These are phyloP conservation scores for Exophiala sp. DNA, from an alignment of 2,329 filamentous ascomycete genomes.

Conservation along the genomic window DNA sequence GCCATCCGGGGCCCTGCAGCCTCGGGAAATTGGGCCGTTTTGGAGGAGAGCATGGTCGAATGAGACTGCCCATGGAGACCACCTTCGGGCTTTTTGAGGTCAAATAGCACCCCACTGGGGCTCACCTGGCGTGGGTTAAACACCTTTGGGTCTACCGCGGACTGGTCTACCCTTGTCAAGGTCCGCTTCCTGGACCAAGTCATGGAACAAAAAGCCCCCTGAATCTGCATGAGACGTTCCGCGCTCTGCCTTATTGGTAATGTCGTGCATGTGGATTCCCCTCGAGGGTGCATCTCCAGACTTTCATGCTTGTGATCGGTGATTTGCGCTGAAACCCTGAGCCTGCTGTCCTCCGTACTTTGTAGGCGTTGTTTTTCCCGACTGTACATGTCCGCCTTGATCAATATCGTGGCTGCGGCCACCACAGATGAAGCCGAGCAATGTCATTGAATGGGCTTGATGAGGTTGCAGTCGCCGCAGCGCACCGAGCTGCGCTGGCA, in stretches of 20 bases:
- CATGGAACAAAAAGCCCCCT: slow-evolving; percentile 5
- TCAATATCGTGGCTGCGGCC: slow-evolving; percentile 5
- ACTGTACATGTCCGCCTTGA: slow-evolving; percentile 9
- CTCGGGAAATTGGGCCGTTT: slow-evolving; percentile 22
- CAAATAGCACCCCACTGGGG: slow-evolving; percentile 10
- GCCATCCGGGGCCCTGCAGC: background rate
- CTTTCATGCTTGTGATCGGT: slow-evolving; percentile 3
- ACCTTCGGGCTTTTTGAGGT: slow-evolving; percentile 12
- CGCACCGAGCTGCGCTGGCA: slow-evolving; percentile 71
- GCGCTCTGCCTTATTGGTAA: slow-evolving; percentile 11
- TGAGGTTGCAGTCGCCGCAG: slow-evolving; percentile 66
- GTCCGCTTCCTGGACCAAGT: slow-evolving; percentile 9
- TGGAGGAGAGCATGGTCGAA: slow-evolving; percentile 7
- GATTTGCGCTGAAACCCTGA: slow-evolving; percentile 6
- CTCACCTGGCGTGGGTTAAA: slow-evolving; percentile 2
- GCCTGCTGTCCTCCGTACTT: slow-evolving; percentile 1
- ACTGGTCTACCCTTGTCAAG: slow-evolving; percentile 7
- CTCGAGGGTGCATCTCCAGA: slow-evolving; percentile 21
- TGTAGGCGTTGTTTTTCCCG: slow-evolving; percentile 1
- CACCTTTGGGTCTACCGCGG: slow-evolving; percentile 1
- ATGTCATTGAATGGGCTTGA: slow-evolving; percentile 30
- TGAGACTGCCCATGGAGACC: slow-evolving; percentile 2
- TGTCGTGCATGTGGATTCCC: slow-evolving; percentile 15
- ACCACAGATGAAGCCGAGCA: slow-evolving; percentile 34
- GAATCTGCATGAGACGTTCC: slow-evolving; percentile 11